These are phyloP conservation scores for Suillus discolor DNA, from an alignment of 768 basidiomycete genomes.

Conservation along the genomic window DNA sequence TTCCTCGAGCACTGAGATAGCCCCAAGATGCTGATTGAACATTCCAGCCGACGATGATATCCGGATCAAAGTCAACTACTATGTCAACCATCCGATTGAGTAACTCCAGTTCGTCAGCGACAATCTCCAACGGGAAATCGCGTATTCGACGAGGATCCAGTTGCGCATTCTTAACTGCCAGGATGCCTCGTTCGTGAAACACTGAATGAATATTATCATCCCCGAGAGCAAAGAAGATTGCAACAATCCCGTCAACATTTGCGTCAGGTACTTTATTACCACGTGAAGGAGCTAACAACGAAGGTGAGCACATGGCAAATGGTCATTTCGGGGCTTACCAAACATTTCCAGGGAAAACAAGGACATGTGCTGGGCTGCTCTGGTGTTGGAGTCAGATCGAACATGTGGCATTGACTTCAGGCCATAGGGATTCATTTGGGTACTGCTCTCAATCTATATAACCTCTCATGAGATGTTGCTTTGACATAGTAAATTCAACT, in stretches of 20 bases:
- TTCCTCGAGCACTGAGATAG: conserved; percentile 73
- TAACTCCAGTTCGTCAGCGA: conserved; percentile 75
- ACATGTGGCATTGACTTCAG: conserved; percentile 57
- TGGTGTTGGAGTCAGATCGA: conserved; percentile 40
- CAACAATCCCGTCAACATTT: conserved; percentile 54
- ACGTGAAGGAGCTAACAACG: conserved; percentile 55
- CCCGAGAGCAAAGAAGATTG: conserved; percentile 74
- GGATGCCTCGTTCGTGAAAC: conserved; percentile 45
- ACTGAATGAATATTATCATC: conserved; percentile 39
- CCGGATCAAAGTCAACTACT: conserved; percentile 81
- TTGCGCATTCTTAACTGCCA: conserved; percentile 50
- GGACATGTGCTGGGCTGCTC: conserved; percentile 76
- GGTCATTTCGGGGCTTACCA: conserved; percentile 50
- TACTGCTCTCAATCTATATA: conserved; percentile 68
- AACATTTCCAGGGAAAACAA: conserved; percentile 84
- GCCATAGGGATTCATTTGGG: conserved; percentile 73
- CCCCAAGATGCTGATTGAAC: conserved; percentile 90
- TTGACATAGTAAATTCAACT: conserved; percentile 5
- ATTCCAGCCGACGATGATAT: conserved; percentile 93
- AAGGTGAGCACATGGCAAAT: background rate
- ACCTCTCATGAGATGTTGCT: background rate
- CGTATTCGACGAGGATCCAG: conserved; percentile 46
- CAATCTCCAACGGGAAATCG: conserved; percentile 49
- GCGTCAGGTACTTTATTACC: conserved; percentile 66
- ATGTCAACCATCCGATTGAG: conserved; percentile 77